These are phyloP conservation scores for Heliosperma pusillum DNA, from an alignment of 148 eudicot genomes.

Conservation along the genomic window DNA sequence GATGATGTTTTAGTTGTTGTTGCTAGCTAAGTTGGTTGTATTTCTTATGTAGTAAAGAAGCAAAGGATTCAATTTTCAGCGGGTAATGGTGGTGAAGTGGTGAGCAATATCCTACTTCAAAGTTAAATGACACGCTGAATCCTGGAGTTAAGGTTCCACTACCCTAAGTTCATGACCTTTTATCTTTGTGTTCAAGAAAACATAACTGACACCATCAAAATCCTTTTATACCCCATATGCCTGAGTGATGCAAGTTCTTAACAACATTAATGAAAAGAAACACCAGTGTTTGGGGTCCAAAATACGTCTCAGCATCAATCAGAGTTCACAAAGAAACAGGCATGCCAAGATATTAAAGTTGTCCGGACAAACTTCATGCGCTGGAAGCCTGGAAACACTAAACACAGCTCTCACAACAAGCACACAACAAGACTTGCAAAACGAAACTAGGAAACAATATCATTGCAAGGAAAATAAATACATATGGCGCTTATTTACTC, in stretches of 20 bases:
- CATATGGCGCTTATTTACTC: neutral
- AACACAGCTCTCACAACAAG: neutral
- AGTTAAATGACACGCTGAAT: neutral
- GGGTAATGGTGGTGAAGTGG: neutral
- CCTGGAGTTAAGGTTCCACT: neutral
- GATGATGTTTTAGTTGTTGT: too few species aligned
- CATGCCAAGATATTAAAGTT: neutral
- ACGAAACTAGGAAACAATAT: too few species aligned
- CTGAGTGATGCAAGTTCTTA: neutral
- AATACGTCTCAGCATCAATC: neutral
- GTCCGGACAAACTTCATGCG: neutral
- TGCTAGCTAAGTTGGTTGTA: too few species aligned
- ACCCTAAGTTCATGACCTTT: neutral
- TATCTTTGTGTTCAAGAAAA: too few species aligned
- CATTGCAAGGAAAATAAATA: too few species aligned
- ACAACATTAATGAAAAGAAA: too few species aligned
- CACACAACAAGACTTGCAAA: neutral
- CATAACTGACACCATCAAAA: neutral
- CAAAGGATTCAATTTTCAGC: too few species aligned
- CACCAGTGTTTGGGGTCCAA: neutral
- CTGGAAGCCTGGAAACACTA: neutral
- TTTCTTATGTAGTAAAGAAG: too few species aligned
- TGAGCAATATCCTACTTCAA: neutral
- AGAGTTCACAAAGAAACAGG: conserved; percentile 9
- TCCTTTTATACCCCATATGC: neutral